phyloP scores from a whole-genome alignment of 441 rosid species.

The Gossypium trilobum region DNA sequence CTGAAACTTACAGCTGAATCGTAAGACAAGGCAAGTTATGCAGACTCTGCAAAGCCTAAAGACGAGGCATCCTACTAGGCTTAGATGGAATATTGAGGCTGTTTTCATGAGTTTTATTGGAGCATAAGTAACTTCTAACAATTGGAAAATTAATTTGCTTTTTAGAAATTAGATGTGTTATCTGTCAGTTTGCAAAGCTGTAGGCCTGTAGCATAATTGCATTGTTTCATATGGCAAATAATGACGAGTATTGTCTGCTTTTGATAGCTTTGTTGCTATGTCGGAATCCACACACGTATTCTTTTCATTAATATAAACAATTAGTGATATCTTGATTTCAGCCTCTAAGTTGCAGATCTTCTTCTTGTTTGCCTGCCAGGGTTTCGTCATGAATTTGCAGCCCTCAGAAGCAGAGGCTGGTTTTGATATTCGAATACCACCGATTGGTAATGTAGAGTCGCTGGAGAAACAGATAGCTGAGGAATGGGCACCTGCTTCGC shows the following conservation, averaged over 20 bases:
- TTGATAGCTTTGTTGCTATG: neutral
- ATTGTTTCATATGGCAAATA: neutral
- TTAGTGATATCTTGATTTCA: neutral
- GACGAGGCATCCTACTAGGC: neutral
- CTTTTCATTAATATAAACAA: neutral
- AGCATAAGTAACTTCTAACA: neutral
- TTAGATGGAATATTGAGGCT: neutral
- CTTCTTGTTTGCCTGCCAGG: slow-evolving; percentile 35
- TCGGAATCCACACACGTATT: neutral
- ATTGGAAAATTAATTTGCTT: neutral
- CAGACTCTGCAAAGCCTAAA: neutral
- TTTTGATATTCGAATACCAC: slow-evolving; percentile 77
- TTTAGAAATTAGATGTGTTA: neutral
- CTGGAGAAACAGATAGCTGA: slow-evolving; percentile 72
- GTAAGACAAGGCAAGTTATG: neutral
- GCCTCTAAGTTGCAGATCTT: neutral
- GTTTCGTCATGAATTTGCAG: slow-evolving; percentile 91
- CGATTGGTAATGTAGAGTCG: slow-evolving; percentile 54
- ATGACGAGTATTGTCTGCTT: neutral
- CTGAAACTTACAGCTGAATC: too few species aligned
- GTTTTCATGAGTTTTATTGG: neutral
- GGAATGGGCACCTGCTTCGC: slow-evolving; percentile 88
- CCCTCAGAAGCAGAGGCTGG: slow-evolving; percentile 98
- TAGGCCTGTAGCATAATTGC: neutral
- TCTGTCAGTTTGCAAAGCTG: neutral